These are phyloP conservation scores for Phellopilus nigrolimitatus DNA, from an alignment of 1,284 basidiomycete genomes.

Conservation along the genomic window DNA sequence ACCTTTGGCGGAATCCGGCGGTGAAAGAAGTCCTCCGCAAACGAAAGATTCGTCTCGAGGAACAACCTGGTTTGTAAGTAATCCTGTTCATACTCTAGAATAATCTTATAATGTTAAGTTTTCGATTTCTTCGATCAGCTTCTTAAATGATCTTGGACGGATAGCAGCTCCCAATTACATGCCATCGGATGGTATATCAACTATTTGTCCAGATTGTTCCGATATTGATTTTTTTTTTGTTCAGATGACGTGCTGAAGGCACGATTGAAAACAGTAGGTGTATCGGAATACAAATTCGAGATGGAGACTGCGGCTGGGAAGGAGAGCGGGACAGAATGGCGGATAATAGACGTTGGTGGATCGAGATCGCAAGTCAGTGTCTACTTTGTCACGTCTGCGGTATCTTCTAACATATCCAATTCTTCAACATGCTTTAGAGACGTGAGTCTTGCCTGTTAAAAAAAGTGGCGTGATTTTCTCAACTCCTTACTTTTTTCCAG, in stretches of 20 bases:
- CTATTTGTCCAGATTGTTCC: neutral
- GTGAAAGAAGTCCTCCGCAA: conserved; percentile 47
- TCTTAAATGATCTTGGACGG: conserved; percentile 24
- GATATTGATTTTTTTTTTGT: neutral
- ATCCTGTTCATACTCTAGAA: neutral
- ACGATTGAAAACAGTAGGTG: conserved; percentile 26
- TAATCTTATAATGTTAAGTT: neutral
- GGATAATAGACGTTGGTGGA: conserved; percentile 27
- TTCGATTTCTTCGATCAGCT: conserved; percentile 11
- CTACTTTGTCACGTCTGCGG: neutral
- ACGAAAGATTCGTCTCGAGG: conserved; percentile 46
- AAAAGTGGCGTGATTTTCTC: neutral
- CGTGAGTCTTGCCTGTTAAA: conserved; percentile 14
- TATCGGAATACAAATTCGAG: conserved; percentile 25
- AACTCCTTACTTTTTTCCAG: conserved; percentile 9
- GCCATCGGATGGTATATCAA: conserved; percentile 21
- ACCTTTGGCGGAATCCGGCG: conserved; percentile 53
- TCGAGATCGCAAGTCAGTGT: conserved; percentile 23
- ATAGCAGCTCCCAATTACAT: conserved; percentile 22
- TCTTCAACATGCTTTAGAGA: conserved; percentile 13
- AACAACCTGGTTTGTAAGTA: conserved; percentile 62
- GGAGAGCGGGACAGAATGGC: conserved; percentile 24
- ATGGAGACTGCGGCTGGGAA: conserved; percentile 24
- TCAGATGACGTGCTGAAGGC: conserved; percentile 26
- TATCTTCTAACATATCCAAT: neutral